Conservation (phyloP, 805 yeast species). For the Teunomyces gatunensis region DNA sequence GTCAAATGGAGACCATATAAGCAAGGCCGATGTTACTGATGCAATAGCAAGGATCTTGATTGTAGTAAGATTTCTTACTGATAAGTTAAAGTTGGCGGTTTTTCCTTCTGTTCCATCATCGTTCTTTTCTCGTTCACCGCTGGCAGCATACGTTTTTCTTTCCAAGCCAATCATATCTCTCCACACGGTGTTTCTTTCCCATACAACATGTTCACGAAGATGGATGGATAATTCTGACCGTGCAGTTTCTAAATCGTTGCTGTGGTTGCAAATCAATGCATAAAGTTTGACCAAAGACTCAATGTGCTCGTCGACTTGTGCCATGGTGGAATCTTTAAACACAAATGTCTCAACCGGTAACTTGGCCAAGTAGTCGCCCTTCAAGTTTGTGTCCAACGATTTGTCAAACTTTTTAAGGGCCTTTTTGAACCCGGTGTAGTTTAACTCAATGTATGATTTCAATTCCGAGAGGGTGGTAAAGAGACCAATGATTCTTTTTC, state of each 20-base stretch:
- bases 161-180: conserved; percentile 54
- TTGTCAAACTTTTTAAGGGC: conserved; percentile 55
- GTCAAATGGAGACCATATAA: conserved; percentile 30
- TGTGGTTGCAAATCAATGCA: conserved; percentile 40
- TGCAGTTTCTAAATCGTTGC: conserved; percentile 39
- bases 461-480: conserved; percentile 48
- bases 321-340: conserved; percentile 33
- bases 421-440: conserved; percentile 52
- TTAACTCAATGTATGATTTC: conserved; percentile 50
- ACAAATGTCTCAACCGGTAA: conserved; percentile 42
- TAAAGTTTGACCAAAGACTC: conserved; percentile 31
- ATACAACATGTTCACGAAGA: conserved; percentile 53
- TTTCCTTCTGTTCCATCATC: conserved; percentile 7
- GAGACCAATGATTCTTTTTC: conserved; percentile 44
- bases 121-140: conserved; percentile 6
- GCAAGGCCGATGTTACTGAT: conserved; percentile 41
- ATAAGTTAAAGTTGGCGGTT: conserved; percentile 18
- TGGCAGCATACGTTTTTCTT: conserved; percentile 35
- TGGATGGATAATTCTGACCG: conserved; percentile 56
- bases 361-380: conserved; percentile 44
- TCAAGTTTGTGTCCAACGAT: conserved; percentile 43
- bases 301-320: conserved; percentile 30
- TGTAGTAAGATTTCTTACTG: conserved; percentile 32
- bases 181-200: conserved; percentile 58
- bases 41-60: conserved; percentile 48